Percentiles rank a stretch among this genome's conserved stretches.
These are phyloP conservation scores for Physcomitrellopsis africana DNA, from an alignment of 225 moss, liverwort and hornwort species.

Conservation along the genomic window DNA sequence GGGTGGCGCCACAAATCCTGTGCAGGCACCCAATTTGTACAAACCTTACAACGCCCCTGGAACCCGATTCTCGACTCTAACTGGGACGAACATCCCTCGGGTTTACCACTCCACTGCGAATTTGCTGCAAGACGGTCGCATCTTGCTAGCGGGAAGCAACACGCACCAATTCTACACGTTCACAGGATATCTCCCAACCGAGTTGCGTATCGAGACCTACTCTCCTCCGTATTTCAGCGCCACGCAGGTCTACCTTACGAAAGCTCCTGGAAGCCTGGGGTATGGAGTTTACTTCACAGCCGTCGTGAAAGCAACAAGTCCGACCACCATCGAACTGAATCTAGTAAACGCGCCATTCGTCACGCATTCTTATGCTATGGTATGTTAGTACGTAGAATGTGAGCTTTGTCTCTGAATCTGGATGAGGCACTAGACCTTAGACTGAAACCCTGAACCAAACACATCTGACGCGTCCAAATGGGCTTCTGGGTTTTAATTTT, in stretches of 20 bases:
- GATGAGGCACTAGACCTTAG: too few species aligned
- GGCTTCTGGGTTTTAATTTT: background rate
- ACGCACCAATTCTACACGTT: conserved; percentile 64
- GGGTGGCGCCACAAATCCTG: conserved; percentile 54
- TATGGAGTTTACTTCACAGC: conserved; percentile 50
- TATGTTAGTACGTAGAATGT: conserved; percentile 6
- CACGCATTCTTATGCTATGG: conserved; percentile 62
- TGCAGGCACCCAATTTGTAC: conserved; percentile 52
- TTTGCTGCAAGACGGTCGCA: conserved; percentile 42
- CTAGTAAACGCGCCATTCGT: conserved; percentile 48
- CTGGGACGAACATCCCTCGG: conserved; percentile 50
- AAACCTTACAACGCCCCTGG: conserved; percentile 38
- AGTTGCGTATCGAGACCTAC: conserved; percentile 56
- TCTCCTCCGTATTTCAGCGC: conserved; percentile 47
- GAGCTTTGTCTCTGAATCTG: background rate
- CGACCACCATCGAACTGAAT: conserved; percentile 43
- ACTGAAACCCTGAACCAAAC: too few species aligned
- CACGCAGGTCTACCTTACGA: conserved; percentile 4
- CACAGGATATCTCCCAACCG: conserved; percentile 48
- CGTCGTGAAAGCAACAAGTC: conserved; percentile 42
- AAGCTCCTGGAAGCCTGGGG: conserved; percentile 19
- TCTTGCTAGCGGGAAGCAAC: conserved; percentile 61
- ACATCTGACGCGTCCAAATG: background rate
- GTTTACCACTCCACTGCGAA: conserved; percentile 68
- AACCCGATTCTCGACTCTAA: conserved; percentile 46